These are phyloP conservation scores for Perilla frutescens DNA, from an alignment of 257 asterid species.

Conservation along the genomic window DNA sequence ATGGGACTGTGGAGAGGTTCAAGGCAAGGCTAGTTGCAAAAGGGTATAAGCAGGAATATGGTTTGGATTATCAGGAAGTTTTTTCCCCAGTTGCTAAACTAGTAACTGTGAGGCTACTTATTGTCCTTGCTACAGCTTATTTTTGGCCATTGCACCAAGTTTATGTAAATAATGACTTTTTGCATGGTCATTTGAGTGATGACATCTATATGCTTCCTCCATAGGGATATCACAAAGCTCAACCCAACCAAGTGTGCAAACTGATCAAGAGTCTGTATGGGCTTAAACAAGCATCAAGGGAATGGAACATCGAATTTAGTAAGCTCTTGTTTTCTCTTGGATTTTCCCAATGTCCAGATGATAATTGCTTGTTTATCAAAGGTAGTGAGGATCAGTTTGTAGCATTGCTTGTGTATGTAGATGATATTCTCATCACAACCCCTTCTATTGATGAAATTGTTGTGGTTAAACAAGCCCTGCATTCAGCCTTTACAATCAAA, in stretches of 20 bases:
- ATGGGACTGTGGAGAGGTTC: background rate
- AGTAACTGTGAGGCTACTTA: accelerated
- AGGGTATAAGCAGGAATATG: background rate
- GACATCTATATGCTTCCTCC: background rate
- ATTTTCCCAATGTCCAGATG: background rate
- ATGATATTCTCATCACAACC: background rate
- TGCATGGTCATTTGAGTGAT: background rate
- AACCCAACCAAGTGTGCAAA: background rate
- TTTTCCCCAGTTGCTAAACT: background rate
- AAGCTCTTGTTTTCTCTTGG: no score
- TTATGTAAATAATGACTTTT: background rate
- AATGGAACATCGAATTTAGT: background rate
- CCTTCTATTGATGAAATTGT: accelerated
- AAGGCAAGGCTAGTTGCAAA: background rate
- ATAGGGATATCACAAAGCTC: background rate
- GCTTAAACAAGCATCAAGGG: background rate
- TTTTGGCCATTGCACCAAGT: background rate
- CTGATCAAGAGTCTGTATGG: background rate
- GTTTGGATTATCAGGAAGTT: background rate
- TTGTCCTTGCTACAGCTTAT: background rate
- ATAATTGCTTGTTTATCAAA: background rate
- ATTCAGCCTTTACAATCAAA: background rate
- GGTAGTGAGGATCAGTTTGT: no score
- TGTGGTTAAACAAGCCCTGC: background rate
- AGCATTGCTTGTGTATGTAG: background rate